Evolutionary conservation across 2,329 filamentous ascomycete species (phyloP).

Genomic region (Annulohypoxylon truncatum): DNA sequence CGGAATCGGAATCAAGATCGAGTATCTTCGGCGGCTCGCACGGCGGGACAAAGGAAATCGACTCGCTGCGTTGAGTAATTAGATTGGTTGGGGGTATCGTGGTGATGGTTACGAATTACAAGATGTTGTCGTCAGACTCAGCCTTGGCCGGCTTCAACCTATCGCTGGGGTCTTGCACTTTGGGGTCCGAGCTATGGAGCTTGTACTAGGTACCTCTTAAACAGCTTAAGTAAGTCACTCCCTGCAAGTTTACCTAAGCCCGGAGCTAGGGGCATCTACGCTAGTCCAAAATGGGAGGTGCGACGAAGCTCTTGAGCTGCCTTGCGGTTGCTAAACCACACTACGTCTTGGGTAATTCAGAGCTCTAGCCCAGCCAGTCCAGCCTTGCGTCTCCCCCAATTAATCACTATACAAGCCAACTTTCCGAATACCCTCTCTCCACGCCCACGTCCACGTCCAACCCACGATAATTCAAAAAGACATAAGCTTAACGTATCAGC

Average conservation of each 20-base stretch:
- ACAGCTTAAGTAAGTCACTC: too few species aligned
- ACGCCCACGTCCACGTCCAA: conserved; percentile 2
- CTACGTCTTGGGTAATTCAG: conserved; percentile 22
- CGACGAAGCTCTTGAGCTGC: conserved; percentile 51
- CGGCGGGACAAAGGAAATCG: conserved; percentile 5
- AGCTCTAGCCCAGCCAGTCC: conserved; percentile 31
- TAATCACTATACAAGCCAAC: conserved; percentile 16
- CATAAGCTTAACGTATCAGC: conserved; percentile 44
- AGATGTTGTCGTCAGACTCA: conserved; percentile 45
- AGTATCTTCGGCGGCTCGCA: neutral
- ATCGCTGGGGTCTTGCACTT: conserved; percentile 5
- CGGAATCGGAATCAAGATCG: neutral
- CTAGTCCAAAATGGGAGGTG: conserved; percentile 45
- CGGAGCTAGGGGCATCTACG: conserved; percentile 17
- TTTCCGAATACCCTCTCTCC: conserved; percentile 33
- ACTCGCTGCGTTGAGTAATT: conserved; percentile 8
- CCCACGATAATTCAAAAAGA: neutral
- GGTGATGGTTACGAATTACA: conserved; percentile 26
- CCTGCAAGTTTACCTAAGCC: conserved; percentile 27
- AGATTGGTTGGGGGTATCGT: conserved; percentile 11
- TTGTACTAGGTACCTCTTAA: conserved; percentile 26
- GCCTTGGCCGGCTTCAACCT: conserved; percentile 28
- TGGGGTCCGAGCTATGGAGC: conserved; percentile 25
- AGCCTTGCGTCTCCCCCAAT: conserved; percentile 41
- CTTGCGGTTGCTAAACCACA: conserved; percentile 43